Conservation (phyloP, 129 eudicot species). For the Lonicera japonica region DNA sequence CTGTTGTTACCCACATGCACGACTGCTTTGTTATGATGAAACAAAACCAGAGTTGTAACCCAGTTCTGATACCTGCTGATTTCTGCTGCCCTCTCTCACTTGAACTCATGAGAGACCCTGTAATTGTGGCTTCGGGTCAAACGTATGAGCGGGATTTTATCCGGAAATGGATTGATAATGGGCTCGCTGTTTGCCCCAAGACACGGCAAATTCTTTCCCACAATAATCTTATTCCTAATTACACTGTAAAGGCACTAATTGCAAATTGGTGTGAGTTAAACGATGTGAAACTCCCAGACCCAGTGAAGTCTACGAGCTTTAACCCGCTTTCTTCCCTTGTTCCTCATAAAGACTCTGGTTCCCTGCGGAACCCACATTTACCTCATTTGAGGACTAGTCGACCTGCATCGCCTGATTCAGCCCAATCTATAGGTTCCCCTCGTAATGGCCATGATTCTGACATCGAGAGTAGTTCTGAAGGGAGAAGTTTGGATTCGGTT, state of each 20-base stretch:
- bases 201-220: conserved; percentile 81
- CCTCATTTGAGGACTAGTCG: neutral
- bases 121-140: conserved; percentile 94
- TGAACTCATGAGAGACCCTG: conserved; percentile 97
- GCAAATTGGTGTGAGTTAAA: conserved; percentile 86
- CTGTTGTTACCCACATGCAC: conserved; percentile 73
- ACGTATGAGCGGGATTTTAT: conserved; percentile 89
- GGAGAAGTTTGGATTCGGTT: conserved; percentile 29
- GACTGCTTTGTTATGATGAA: conserved; percentile 54
- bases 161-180: conserved; percentile 87
- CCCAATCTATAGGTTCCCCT: conserved; percentile 42
- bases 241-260: conserved; percentile 91
- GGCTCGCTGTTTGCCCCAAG: conserved; percentile 95
- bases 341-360: conserved; percentile 32
- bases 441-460: conserved; percentile 25
- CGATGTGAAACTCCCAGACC: conserved; percentile 83
- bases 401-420: conserved; percentile 37
- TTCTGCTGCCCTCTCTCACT: conserved; percentile 97
- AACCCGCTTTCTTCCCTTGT: conserved; percentile 46
- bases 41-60: conserved; percentile 56
- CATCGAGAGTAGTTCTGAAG: conserved; percentile 22
- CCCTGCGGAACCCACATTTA: conserved; percentile 13
- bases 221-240: conserved; percentile 88
- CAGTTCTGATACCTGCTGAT: conserved; percentile 85
- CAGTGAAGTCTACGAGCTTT: conserved; percentile 40